A percentile compares a stretch with the other conserved stretches of the same genome.
Evolutionary conservation across 2,329 filamentous ascomycete species (phyloP).

Genomic region (Pestalotiopsis sp.): DNA sequence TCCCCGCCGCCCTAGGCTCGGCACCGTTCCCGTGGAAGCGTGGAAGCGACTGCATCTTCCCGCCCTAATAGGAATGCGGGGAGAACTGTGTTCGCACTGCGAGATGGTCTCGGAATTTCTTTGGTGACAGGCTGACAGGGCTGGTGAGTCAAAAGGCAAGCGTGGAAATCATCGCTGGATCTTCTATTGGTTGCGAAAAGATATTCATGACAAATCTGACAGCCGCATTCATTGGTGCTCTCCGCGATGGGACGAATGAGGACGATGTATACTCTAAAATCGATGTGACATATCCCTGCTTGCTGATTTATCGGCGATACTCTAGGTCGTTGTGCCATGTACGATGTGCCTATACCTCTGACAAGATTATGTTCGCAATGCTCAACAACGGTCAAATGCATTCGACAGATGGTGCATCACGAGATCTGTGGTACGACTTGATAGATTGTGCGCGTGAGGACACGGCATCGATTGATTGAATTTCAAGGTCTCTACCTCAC

Average conservation of each 20-base stretch:
- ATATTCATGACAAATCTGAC: no score
- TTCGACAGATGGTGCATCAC: not conserved
- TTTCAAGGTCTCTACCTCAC: not conserved
- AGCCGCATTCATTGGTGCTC: no score
- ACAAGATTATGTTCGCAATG: no score
- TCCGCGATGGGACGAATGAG: no score
- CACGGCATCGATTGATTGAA: not conserved
- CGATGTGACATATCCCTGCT: no score
- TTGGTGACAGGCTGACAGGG: no score
- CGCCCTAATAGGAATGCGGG: not conserved
- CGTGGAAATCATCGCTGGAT: not conserved
- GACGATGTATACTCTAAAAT: no score
- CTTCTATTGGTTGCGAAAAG: not conserved
- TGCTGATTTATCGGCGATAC: no score
- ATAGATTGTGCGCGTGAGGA: not conserved
- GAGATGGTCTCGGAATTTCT: not conserved
- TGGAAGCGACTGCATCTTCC: not conserved
- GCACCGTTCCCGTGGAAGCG: not conserved
- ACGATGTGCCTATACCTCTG: no score
- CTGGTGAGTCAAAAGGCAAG: not conserved
- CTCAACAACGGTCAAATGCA: not conserved
- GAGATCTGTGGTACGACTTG: no score
- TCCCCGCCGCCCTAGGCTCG: not conserved
- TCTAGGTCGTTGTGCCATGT: no score
- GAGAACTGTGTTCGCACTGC: not conserved